Evolutionary conservation across 2,329 filamentous ascomycete species (phyloP), one percentile per base, ranked within the genome.

Genomic region (Neonectria hederae): DNA sequence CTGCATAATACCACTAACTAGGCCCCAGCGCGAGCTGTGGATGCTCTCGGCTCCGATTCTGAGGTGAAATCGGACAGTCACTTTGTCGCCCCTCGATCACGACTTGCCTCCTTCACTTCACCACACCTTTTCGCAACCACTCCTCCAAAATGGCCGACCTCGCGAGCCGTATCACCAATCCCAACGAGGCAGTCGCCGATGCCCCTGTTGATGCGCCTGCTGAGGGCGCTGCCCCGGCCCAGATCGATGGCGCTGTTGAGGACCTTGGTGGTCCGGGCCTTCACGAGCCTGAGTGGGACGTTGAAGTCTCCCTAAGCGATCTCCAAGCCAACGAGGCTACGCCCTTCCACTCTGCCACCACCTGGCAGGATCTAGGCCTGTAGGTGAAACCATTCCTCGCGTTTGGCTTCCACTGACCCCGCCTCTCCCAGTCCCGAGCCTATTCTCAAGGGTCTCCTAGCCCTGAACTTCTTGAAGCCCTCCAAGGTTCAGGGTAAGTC

Each of bases 401-500:
- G 26, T 28, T 42, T 13, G 19, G 51, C 42, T 40, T 53, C 26
- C 22, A 22, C 65, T 72, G 42, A 65, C 21, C 32, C 30, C 32
- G n/a, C 24, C 21, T 30, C 57, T 42, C 10, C 30, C 42, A 80
- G 81, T 14, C 77, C 78, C 38, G 76, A 80, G 32, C 65, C 87
- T 45, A 91, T 98, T 68, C 86, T 94, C 58, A 89, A 92, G 69
- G 94, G 93, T 52, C 86, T 97, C 32, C 84, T 89, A 51, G 84
- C 87, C 58, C 92, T 98, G 86, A 92, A 92, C 81, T 98, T 97
- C 84, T 87, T 90, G 75, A 97, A 97, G 80, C 96, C 96, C 0
- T 98, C 96, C 61, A 99, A 99, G 83, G 97, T 99, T 70, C 96
- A 99, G 83, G 96, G 97, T 79, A 93, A 91, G 72, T 96, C 96